Conservation (phyloP, 805 yeast genomes). For the Wickerhamomyces mucosus region DNA sequence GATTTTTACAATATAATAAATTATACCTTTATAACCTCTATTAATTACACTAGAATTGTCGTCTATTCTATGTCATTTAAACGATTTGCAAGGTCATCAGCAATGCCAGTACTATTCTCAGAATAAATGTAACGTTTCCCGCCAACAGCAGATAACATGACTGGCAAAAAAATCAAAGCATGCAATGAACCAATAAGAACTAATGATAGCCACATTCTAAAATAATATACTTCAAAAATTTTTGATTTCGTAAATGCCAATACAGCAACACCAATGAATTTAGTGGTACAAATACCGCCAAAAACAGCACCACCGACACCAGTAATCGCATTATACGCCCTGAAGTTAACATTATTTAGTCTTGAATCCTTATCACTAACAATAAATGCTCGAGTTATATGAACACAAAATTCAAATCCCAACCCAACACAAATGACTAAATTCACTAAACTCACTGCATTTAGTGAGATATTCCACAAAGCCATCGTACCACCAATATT, state of each 20-base stretch:
- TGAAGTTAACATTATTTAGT: conserved; percentile 18
- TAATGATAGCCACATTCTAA: conserved; percentile 87
- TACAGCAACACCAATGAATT: conserved; percentile 78
- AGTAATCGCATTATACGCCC: conserved; percentile 48
- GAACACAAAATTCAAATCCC: conserved; percentile 89
- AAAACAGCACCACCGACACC: conserved; percentile 87
- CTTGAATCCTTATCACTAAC: conserved; percentile 27
- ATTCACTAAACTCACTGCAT: conserved; percentile 86
- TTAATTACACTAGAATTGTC: no score
- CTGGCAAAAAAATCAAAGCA: conserved; percentile 71
- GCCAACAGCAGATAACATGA: conserved; percentile 55
- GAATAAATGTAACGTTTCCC: conserved; percentile 42
- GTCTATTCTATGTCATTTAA: no score
- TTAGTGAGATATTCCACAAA: conserved; percentile 63
- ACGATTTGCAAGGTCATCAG: conserved; percentile 22
- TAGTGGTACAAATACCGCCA: conserved; percentile 85
- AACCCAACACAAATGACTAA: conserved; percentile 87
- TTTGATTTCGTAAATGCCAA: conserved; percentile 80
- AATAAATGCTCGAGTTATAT: conserved; percentile 67
- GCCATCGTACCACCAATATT: conserved; percentile 79
- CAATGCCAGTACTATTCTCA: conserved; percentile 23
- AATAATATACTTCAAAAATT: conserved; percentile 86
- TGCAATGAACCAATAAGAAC: conserved; percentile 73
- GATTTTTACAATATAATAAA: no score
- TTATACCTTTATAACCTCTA: no score